A percentile compares a stretch with the other conserved stretches of the same genome.
Conservation (phyloP, 148 eudicot species). For the Camellia sinensis region DNA sequence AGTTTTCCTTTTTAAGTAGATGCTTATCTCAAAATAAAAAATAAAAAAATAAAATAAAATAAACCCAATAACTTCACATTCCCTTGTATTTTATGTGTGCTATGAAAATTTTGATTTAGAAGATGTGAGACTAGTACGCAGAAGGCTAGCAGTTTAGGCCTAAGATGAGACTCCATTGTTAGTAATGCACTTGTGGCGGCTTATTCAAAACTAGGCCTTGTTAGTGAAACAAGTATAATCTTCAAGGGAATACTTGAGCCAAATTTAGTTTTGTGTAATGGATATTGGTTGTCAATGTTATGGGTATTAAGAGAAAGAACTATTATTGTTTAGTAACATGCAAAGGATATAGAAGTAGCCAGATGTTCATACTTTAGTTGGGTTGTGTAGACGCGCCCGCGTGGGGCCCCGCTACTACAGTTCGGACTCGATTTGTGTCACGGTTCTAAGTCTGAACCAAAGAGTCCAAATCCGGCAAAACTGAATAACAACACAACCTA, state of each 20-base stretch:
- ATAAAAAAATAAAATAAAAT: too few relatives aligned
- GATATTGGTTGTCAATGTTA: constrained; percentile 51
- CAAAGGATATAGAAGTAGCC: constrained; percentile 36
- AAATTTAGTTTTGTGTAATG: constrained; percentile 66
- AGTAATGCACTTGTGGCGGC: constrained; percentile 66
- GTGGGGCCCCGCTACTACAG: too few relatives aligned
- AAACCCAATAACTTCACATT: constrained; percentile 77
- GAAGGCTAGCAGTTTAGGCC: constrained; percentile 49
- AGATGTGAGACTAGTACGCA: constrained; percentile 47
- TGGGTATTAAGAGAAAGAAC: constrained; percentile 51
- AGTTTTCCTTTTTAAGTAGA: constrained; percentile 43
- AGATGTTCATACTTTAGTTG: constrained; percentile 78
- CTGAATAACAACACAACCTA: too few relatives aligned
- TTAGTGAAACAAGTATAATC: constrained; percentile 50
- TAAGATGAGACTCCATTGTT: constrained; percentile 51
- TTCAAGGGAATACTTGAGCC: constrained; percentile 45
- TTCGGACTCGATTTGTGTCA: too few relatives aligned
- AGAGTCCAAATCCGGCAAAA: too few relatives aligned
- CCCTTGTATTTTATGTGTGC: constrained; percentile 70
- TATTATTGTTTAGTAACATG: constrained; percentile 47
- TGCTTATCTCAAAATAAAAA: constrained; percentile 30
- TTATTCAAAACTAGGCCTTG: constrained; percentile 57
- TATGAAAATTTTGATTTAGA: constrained; percentile 36
- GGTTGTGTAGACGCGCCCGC: too few relatives aligned
- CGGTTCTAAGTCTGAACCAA: too few relatives aligned